These are phyloP conservation scores for Rhynchosporium secalis DNA, from an alignment of 2,329 filamentous ascomycete species.

Conservation along the genomic window DNA sequence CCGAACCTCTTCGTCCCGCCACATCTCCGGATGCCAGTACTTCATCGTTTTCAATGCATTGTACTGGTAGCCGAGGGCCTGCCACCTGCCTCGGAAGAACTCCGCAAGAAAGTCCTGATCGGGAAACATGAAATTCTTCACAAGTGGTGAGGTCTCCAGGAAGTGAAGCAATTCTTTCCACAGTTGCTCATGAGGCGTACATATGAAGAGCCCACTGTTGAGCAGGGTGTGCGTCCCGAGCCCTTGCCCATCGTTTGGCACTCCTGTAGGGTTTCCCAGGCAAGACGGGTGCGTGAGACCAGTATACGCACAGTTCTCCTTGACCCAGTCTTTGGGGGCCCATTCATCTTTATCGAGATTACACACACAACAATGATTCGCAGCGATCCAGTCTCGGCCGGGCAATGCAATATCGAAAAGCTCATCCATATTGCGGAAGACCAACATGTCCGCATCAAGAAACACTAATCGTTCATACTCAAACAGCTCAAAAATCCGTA, in stretches of 20 bases:
- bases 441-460: conserved; percentile 84
- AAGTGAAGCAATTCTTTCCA: conserved; percentile 41
- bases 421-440: conserved; percentile 82
- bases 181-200: conserved; percentile 47
- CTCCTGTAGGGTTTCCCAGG: conserved; percentile 37
- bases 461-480: conserved; percentile 72
- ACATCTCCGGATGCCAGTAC: conserved; percentile 54
- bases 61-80: conserved; percentile 57
- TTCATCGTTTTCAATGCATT: conserved; percentile 62
- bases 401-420: conserved; percentile 76
- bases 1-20: conserved; percentile 55
- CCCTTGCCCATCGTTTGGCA: conserved; percentile 33
- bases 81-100: conserved; percentile 55
- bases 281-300: conserved; percentile 43
- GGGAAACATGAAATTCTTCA: conserved; percentile 50
- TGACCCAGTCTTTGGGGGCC: conserved; percentile 70
- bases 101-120: conserved; percentile 58
- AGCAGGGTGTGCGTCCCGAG: conserved; percentile 47
- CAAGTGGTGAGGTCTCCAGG: conserved; percentile 7
- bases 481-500: conserved; percentile 74
- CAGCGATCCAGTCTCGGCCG: conserved; percentile 68
- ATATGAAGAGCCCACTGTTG: conserved; percentile 54
- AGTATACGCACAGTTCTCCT: conserved; percentile 56
- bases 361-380: conserved; percentile 79
- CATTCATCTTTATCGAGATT: conserved; percentile 74